These are phyloP conservation scores for Tripterygium wilfordii DNA, from an alignment of 177 flowering plant genomes.

Conservation along the genomic window DNA sequence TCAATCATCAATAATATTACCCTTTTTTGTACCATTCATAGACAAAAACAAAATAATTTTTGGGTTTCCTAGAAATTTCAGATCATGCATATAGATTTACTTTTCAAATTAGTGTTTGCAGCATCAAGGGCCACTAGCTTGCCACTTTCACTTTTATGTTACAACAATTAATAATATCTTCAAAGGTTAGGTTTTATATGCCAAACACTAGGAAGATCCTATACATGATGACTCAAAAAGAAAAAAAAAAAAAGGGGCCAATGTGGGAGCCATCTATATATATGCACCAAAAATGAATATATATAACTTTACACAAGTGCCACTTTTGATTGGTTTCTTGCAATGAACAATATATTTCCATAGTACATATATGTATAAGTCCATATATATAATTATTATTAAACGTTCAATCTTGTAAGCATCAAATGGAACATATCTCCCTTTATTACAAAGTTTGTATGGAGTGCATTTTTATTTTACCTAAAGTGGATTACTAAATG, in stretches of 20 bases:
- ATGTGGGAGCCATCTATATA: constrained; percentile 5
- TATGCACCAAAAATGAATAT: neutral
- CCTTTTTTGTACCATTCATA: neutral
- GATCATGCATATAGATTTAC: too few relatives aligned
- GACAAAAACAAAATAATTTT: neutral
- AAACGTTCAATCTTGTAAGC: constrained; percentile 8
- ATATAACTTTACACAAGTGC: neutral
- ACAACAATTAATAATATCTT: neutral
- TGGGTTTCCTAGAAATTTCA: neutral
- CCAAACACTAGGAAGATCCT: constrained; percentile 15
- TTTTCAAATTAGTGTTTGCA: neutral
- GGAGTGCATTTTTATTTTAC: too few relatives aligned
- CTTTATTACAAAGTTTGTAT: constrained; percentile 5
- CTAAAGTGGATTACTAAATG: too few relatives aligned
- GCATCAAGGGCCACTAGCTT: constrained; percentile 12
- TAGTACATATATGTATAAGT: neutral
- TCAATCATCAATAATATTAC: neutral
- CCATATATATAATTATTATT: neutral
- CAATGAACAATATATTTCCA: neutral
- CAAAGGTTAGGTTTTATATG: constrained; percentile 12
- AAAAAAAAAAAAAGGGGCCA: too few relatives aligned
- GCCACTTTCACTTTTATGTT: constrained; percentile 1
- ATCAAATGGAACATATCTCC: constrained; percentile 4
- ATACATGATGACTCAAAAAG: constrained; percentile 13
- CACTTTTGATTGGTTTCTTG: neutral